Evolutionary conservation across 2,329 filamentous ascomycete genomes (phyloP).

Genomic region (Botrytis pseudocinerea): DNA sequence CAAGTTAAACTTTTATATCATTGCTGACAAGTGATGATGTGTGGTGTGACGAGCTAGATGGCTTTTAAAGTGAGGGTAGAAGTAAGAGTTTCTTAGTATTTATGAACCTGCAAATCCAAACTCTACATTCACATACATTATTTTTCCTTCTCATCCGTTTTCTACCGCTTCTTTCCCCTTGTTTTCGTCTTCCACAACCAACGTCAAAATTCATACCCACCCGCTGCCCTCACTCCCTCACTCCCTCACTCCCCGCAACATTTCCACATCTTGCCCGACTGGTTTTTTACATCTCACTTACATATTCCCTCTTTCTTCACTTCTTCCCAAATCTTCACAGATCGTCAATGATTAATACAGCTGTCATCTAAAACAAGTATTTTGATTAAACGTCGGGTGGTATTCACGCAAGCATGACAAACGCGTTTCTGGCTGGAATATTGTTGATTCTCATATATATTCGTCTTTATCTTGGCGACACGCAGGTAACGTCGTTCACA

Average conservation of each 20-base stretch:
- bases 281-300: too few species aligned
- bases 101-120: neutral
- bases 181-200: neutral
- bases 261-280: too few species aligned
- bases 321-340: neutral
- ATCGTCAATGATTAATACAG: neutral
- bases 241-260: neutral
- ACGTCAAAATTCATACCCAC: neutral
- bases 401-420: neutral
- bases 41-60: neutral
- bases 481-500: neutral
- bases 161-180: neutral
- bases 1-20: neutral
- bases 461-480: neutral
- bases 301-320: neutral
- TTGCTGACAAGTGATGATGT: neutral
- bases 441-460: neutral
- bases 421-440: neutral
- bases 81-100: neutral
- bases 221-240: neutral
- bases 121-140: neutral
- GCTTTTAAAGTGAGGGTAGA: neutral
- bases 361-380: too few species aligned
- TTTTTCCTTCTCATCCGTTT: neutral
- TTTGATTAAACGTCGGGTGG: too few species aligned